Percentiles rank a stretch among this genome's conserved stretches.
Conservation (phyloP, 768 basidiomycete species). For the Phlebiopsis flavidoalba region DNA sequence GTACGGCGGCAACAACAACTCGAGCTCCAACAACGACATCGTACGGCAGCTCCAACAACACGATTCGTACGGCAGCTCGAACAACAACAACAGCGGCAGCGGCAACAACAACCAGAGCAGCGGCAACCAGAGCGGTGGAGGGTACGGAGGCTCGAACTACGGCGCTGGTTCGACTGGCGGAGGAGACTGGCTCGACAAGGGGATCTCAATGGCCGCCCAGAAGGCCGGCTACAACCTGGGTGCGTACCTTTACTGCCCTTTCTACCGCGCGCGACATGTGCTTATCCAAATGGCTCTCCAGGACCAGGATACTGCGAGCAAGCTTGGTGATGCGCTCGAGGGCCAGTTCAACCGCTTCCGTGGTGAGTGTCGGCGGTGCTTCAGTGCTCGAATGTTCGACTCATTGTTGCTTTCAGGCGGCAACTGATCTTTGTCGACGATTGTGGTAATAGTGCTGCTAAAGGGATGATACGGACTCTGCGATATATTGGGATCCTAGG, state of each 20-base stretch:
- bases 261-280: background rate
- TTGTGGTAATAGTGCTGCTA: too few species aligned
- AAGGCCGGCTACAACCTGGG: conserved; percentile 42
- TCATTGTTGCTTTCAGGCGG: too few species aligned
- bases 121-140: background rate
- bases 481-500: too few species aligned
- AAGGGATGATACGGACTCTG: too few species aligned
- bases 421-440: too few species aligned
- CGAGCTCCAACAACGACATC: conserved; percentile 3
- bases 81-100: conserved; percentile 12
- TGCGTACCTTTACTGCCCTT: conserved; percentile 23
- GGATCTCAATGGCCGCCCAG: conserved; percentile 29
- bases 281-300: background rate
- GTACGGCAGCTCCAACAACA: conserved; percentile 6
- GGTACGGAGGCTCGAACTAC: conserved; percentile 13
- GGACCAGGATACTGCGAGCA: conserved; percentile 31
- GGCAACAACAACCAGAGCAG: background rate
- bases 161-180: conserved; percentile 19
- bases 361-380: background rate
- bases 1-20: conserved; percentile 3
- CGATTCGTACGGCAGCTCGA: conserved; percentile 7
- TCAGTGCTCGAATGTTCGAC: too few species aligned
- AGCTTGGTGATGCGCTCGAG: conserved; percentile 32
- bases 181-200: conserved; percentile 32
- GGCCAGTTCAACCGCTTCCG: conserved; percentile 12